Evolutionary conservation across 2,329 filamentous ascomycete genomes (phyloP), one percentile per base, ranked within the genome.

Genomic region (Thelonectria blattea): DNA sequence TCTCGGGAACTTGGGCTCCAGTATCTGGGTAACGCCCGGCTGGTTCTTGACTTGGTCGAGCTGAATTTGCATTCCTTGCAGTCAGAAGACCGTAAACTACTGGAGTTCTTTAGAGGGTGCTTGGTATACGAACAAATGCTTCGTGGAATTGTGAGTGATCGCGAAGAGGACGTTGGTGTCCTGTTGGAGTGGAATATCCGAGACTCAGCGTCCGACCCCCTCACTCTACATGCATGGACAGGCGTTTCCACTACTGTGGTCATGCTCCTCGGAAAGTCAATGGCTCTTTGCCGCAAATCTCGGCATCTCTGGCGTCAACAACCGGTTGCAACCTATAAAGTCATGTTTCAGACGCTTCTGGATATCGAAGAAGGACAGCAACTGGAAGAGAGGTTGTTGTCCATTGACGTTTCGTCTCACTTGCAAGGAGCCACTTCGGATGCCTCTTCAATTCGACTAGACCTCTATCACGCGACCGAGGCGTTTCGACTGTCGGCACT

Each of bases 401-500:
- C 58, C 0, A 56, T 68, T 3, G 61, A 66, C 11, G 65, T 67
- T 58, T 51, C 66, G 3, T 43, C 53, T 0, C 56, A 60, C 10
- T 20, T 61, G 0, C 55, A 62, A 2, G 18, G 43, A 10, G 3
- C 73, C 6, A 76, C 71, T 0, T 73, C 71, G 3, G 73, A 77
- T 41, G 53, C 67, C 20, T 60, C 61, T 32, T 65, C 67, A 2
- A 73, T 71, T 0, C 64, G 65, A 0, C 58, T 65, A 0, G 74
- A 79, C 52, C 71, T 79, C 1, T 68, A 71, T 14, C 62, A 70
- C 1, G 75, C 75, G 0, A 76, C 75, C 2, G 77, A 79, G 46
- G 76, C 75, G 0, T 78, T 78, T 41, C 72, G 74, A 1, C 65
- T 79, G 0, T 71, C 73, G 0, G 73, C 77, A 0, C 58, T 79